Evolutionary conservation across 2,329 filamentous ascomycete species (phyloP), one percentile per base, ranked within the genome.

Genomic region (Davidsoniella australis): DNA sequence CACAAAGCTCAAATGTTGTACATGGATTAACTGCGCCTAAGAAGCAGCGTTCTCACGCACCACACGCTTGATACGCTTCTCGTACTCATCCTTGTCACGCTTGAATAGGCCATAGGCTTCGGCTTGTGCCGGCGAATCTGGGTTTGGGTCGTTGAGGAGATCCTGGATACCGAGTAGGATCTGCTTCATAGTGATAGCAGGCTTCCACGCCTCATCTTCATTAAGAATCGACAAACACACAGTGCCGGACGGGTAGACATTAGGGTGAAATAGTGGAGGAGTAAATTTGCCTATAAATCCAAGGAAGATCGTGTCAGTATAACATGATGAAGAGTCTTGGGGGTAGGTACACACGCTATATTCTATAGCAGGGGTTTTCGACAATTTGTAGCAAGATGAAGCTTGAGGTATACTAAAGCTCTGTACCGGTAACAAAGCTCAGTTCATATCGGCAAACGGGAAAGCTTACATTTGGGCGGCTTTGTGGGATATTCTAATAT

Each of bases 131-230:
- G 91, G 91, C 1, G 87, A 94, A 46, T 98, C 91, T 2, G 89
- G 91, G 62, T 98, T 98, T 14, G 93, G 91, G 59, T 95, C 89
- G 63, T 98, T 82, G 39, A 98, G 78, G 1, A 98, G 76, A 58
- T 94, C 89, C 65, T 98, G 91, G 51, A 98, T 94, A 45, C 91
- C 91, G 1, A 96, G 74, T 5, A 96, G 75, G 55, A 98, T 96
- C 66, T 96, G 87, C 68, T 95, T 96, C 63, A 98, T 86, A 0
- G 91, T 98, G 60, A 98, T 98, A 5, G 91, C 89, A 1, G 91
- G 93, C 65, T 94, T 93, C 91, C 93, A 98, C 5, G 85, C 88
- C 63, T 98, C 91, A 59, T 98, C 91, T 64, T 98, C 93, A 67
- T 96, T 98, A 56, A 98, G 68, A 57, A 98, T 98, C 24, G 86